Base-by-base conservation (phyloP, 345 rosid genomes). In the Moricandia arvensis region DNA sequence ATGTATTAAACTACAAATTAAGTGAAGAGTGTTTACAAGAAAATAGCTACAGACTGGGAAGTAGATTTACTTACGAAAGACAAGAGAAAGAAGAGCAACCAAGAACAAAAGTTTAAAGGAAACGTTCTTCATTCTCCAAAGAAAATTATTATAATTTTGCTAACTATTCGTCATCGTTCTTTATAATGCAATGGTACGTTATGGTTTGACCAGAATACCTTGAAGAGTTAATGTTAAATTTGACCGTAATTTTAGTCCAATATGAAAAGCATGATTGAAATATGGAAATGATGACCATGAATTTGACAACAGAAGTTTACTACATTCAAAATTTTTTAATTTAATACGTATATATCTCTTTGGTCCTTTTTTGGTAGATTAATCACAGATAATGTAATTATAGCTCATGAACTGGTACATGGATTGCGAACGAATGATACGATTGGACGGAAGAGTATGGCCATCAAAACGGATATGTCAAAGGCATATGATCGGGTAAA, bases 21-120 rank as follows among this genome's bases (percentile, higher is more conserved):
- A 34, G 37, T 41, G 47, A 4, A 12, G 47, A 41, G 15, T 41
- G 47, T 41, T 41, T 41, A 41, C 47, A n/a, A n/a, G 47, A 12
- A 41, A 41, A 12, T 41, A 41, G 15, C 47, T 12, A 41, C 47
- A 41, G 47, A 4, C 47, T 41, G 47, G 15, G 5, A 41, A 41
- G 15, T 41, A 12, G 47, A 41, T 41, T 41, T n/a, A n/a, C n/a
- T n/a, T n/a, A n/a, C n/a, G n/a, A n/a, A n/a, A n/a, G n/a, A n/a
- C n/a, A n/a, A n/a, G n/a, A n/a, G n/a, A 34, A n/a, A n/a, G 61
- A 34, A 72, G 71, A 54, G 77, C 37, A 54, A 62, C 57, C 71
- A 73, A 54, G 29, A 54, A 12, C 64, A 73, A 8, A 37, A 64
- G 64, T 8, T 64, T 69, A 4, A 73, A 64, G 43, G 71, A 37